Evolutionary conservation across 768 basidiomycete species (phyloP).

Genomic region (Suillus variegatus): DNA sequence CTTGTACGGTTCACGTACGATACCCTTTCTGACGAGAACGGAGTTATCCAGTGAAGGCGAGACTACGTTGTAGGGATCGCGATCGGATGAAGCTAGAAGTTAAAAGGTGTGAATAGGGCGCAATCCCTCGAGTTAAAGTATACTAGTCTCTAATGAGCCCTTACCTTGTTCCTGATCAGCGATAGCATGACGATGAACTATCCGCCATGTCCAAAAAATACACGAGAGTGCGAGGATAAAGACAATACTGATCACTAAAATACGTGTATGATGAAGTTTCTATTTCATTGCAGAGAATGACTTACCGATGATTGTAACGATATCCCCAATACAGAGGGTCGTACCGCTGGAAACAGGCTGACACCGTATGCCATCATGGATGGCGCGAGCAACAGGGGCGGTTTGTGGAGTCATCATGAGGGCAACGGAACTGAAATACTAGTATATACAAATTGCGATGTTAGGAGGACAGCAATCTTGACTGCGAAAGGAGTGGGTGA

Average conservation of each 20-base stretch:
- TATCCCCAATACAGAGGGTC: constrained; percentile 25
- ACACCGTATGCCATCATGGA: constrained; percentile 12
- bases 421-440: neutral
- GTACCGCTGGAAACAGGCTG: constrained; percentile 11
- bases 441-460: neutral
- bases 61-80: constrained; percentile 11
- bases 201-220: neutral
- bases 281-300: neutral
- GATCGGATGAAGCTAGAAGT: neutral
- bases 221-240: neutral
- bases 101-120: neutral
- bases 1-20: constrained; percentile 7
- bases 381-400: neutral
- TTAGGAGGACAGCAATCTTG: neutral
- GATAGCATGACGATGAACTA: neutral
- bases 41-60: constrained; percentile 1
- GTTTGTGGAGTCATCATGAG: constrained; percentile 2
- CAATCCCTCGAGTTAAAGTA: neutral
- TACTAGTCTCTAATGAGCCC: neutral
- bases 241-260: neutral
- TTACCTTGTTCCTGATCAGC: constrained; percentile 3
- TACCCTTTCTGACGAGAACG: constrained; percentile 7
- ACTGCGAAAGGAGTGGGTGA: constrained; percentile 6
- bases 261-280: neutral
- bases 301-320: constrained; percentile 25